Base-by-base conservation (phyloP, 495 filamentous ascomycete genomes). In the Xeromyces bisporus region DNA sequence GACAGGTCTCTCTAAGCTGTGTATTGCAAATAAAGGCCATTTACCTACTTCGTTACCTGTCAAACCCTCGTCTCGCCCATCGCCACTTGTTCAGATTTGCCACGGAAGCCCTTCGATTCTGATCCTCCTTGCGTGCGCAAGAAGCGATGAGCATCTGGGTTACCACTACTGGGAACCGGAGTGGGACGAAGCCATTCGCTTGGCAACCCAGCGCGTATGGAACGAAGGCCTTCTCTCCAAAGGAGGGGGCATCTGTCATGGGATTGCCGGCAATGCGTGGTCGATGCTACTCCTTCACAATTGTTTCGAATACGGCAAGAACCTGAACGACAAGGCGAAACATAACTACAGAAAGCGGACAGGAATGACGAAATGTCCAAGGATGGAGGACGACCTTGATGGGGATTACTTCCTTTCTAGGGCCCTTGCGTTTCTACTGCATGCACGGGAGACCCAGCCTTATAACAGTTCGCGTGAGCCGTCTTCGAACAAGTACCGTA, bases 161-260 rank as follows among this genome's bases (percentile, higher is more conserved):
- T 23, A 31, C 17, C 32, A 40, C 7, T 43, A 46, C 28, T 61
- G 60, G 56, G 41, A 48, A 13, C 56, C 58, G 3, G 46, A 50
- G 14, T 67, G 58, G 58, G 50, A 64, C 13, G 38, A 51, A 31
- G 45, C 56, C 5, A 48, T 54, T 12, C 41, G 43, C 21, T 31
- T 51, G 12, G 51, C 46, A 7, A 51, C 48, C n/a, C 38, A 59
- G 15, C 48, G 51, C n/a, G 41, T 58, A 6, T 66, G 62, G 62
- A 47, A 59, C 31, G 51, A 67, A 44, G 60, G 61, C 0, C 40
- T 66, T 0, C 44, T 66, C 3, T 53, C 48, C n/a, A 65, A 66
- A 33, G 62, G 62, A 13, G 58, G 58, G 0, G 50, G 57, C 27
- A 27, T 66, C 5, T 66, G 62, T 32, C 62, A 67, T 33, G 62